phyloP scores from a whole-genome alignment of 495 filamentous ascomycete species.

The Clohesyomyces aquaticus region DNA sequence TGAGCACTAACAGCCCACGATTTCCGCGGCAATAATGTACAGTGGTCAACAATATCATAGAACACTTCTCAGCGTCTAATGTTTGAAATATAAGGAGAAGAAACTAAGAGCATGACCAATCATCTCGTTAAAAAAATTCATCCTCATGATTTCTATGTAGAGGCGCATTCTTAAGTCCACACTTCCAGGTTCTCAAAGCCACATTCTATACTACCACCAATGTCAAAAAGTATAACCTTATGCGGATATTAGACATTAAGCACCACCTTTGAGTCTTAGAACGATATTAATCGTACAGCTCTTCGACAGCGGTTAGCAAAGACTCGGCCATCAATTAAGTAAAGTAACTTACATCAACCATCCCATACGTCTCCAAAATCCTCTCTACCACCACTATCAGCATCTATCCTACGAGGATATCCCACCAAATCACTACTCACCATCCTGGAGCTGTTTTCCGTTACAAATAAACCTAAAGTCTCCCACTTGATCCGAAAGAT shows the following conservation, averaged over 20 bases:
- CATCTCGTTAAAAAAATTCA: too few species aligned
- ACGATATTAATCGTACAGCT: constrained; percentile 7
- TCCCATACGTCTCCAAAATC: neutral
- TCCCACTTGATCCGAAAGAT: constrained; percentile 6
- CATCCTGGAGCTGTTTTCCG: constrained; percentile 9
- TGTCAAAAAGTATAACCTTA: neutral
- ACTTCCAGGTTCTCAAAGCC: too few species aligned
- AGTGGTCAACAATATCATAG: too few species aligned
- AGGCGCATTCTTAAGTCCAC: too few species aligned
- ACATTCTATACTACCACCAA: neutral
- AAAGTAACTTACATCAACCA: neutral
- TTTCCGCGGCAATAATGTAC: too few species aligned
- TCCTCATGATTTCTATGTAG: too few species aligned
- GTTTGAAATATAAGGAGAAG: too few species aligned
- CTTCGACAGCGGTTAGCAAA: neutral
- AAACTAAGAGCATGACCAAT: too few species aligned
- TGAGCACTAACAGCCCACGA: too few species aligned
- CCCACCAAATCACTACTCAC: neutral
- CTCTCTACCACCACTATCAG: neutral
- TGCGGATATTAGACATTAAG: too few species aligned
- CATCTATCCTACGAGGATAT: neutral
- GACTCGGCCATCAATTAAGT: neutral
- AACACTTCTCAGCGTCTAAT: too few species aligned
- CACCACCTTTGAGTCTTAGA: constrained; percentile 1
- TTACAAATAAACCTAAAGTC: constrained; percentile 2